Evolutionary conservation across 257 asterid genomes (phyloP), one percentile per base, ranked within the genome.

Genomic region (Solanum ossicruentum): DNA sequence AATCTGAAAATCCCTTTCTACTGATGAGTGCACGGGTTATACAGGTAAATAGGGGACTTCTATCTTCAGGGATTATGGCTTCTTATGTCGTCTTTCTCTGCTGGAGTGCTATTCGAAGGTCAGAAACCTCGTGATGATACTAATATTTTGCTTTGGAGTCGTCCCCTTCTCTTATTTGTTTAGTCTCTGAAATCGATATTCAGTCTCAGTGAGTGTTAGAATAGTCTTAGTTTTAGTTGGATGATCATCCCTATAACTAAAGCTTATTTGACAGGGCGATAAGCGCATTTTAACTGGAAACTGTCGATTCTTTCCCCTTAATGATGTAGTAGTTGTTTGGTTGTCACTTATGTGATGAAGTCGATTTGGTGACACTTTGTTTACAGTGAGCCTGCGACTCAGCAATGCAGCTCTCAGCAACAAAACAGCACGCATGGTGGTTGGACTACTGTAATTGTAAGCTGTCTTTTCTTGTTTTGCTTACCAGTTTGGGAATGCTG

Each of bases 21-120:
- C n/a, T 72, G 54, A 72, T 3, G 26, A 52, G 47, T 52, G 23
- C 26, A 78, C 6, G 3, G 8, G 16, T 78, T 52, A 36, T 10
- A 90, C 97, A 96, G 98, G 98, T 96, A 88, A 94, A 96, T 85
- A 86, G 98, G 83, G 99, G 98, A 57, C 91, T 94, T 83, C 89
- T 94, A 85, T 94, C 98, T 84, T 94, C 98, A 6, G 99, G 99
- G 88, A 94, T 96, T 61, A 94, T 94, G 99, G 98, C 99, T n/a
- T 92, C 97, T 71, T 96, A 96, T 88, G 86, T 96, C 57, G 98
- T 91, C 32, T 96, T 93, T 91, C 95, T 96, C 21, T 94, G 99
- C 82, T 94, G 98, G 99, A 93, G 94, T 36, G 99, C 99, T 71
- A 91, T 94, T 61, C 91, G 98, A 90, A 96, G 99, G 98, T 96